Percentiles rank a stretch among this genome's conserved stretches.
These are phyloP conservation scores for Waltiozyma sp. DNA, from an alignment of 1,139 yeast species.

Conservation along the genomic window DNA sequence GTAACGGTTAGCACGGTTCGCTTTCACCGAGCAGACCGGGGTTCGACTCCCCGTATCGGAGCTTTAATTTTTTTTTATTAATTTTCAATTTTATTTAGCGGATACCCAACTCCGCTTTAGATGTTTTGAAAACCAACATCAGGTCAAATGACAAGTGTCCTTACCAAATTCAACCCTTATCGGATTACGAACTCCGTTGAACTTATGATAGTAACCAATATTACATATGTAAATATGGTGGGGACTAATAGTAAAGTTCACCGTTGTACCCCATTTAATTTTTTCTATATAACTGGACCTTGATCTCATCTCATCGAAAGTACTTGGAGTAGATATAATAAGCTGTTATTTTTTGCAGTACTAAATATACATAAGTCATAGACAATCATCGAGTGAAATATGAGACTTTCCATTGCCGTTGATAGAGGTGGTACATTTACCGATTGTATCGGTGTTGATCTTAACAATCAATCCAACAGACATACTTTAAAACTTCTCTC, in stretches of 20 bases:
- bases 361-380: background rate
- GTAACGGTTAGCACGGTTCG: constrained; percentile 80
- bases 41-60: constrained; percentile 80
- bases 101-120: background rate
- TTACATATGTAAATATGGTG: too few species aligned
- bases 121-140: background rate
- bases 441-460: constrained; percentile 40
- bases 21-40: constrained; percentile 78
- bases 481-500: constrained; percentile 56
- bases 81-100: background rate
- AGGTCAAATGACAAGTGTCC: too few species aligned
- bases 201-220: background rate
- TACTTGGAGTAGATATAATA: too few species aligned
- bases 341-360: background rate
- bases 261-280: too few species aligned
- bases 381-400: background rate
- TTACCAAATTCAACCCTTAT: too few species aligned
- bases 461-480: constrained; percentile 30
- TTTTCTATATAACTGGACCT: too few species aligned
- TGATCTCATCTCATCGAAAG: background rate
- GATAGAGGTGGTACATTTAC: constrained; percentile 86
- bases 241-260: too few species aligned
- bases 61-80: background rate
- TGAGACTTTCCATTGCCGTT: constrained; percentile 20
- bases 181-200: background rate